These are phyloP conservation scores for Pyracantha coccinea DNA, from an alignment of 331 rosid genomes.

Conservation along the genomic window DNA sequence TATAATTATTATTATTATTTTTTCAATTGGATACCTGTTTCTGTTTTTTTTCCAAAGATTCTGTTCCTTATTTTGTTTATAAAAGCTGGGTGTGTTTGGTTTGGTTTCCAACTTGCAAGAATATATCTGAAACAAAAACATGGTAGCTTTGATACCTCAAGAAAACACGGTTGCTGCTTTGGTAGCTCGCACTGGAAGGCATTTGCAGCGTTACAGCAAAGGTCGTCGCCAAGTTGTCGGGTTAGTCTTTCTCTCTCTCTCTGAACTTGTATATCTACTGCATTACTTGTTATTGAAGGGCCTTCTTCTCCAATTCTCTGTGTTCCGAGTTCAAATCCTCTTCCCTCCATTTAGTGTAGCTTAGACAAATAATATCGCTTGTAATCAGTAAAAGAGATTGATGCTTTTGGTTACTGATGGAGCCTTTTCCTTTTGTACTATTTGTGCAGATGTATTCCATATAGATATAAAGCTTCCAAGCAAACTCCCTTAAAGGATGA, in stretches of 20 bases:
- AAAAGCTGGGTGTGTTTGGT: neutral
- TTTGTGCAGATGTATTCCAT: constrained; percentile 79
- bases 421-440: neutral
- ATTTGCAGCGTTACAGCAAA: constrained; percentile 68
- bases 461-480: constrained; percentile 43
- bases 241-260: constrained; percentile 32
- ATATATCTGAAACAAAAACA: neutral
- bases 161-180: constrained; percentile 57
- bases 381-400: neutral
- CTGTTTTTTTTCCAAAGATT: neutral
- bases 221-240: constrained; percentile 99
- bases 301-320: neutral
- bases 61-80: neutral
- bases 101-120: neutral
- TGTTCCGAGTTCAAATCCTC: neutral
- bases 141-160: constrained; percentile 65
- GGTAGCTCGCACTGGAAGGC: constrained; percentile 91
- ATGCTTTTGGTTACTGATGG: neutral
- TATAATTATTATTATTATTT: no score
- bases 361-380: neutral
- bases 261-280: neutral
- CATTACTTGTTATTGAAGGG: neutral
- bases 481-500: constrained; percentile 19
- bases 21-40: neutral
- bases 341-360: neutral